A percentile compares a stretch with the other conserved stretches of the same genome.
These are phyloP conservation scores for Rauvolfia tetraphylla DNA, from an alignment of 257 asterid genomes.

Conservation along the genomic window DNA sequence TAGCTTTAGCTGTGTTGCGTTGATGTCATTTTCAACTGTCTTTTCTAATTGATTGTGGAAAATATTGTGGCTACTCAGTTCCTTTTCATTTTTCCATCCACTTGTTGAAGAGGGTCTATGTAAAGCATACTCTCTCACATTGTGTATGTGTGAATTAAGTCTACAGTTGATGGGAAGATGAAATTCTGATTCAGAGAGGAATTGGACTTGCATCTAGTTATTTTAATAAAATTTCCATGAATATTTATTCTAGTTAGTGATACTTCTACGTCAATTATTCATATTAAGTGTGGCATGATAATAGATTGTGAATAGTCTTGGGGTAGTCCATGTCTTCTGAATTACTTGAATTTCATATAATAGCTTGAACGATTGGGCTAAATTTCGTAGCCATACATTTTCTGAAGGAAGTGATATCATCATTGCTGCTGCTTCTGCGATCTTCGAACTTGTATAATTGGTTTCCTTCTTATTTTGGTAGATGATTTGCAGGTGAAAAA, in stretches of 20 bases:
- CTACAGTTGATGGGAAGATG: no score
- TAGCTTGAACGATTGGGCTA: background rate
- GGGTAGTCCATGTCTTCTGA: no score
- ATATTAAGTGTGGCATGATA: background rate
- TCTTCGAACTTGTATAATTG: background rate
- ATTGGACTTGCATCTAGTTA: background rate
- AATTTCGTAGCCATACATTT: no score
- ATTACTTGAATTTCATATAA: no score
- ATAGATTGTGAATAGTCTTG: no score
- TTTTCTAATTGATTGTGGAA: background rate
- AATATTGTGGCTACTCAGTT: background rate
- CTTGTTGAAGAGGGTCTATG: background rate
- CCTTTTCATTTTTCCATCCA: background rate
- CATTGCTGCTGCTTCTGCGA: background rate
- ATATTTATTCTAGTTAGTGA: background rate
- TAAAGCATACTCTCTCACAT: background rate
- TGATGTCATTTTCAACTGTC: background rate
- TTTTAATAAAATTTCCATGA: background rate
- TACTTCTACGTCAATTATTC: background rate
- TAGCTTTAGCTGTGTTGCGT: background rate
- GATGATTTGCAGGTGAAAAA: slow-evolving; percentile 23
- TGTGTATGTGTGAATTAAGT: background rate
- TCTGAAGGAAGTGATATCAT: background rate
- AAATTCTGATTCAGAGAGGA: background rate
- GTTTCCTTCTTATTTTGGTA: background rate